phyloP scores from a whole-genome alignment of 1,284 basidiomycete genomes.

The Rhodotorula sp. region DNA sequence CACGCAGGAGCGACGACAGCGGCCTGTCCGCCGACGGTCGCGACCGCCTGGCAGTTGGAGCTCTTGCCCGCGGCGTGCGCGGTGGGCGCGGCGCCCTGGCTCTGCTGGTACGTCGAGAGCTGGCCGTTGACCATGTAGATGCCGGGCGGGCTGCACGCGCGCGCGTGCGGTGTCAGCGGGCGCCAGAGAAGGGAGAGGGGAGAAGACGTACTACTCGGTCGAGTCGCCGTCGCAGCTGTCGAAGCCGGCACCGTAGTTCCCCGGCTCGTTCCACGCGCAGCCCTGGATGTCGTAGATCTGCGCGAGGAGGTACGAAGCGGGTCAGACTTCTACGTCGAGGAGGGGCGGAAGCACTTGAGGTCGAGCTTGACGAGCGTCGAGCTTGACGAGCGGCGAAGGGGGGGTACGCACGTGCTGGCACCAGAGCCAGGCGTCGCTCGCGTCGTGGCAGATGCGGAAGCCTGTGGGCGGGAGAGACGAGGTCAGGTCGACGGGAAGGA shows the following conservation, averaged over 20 bases:
- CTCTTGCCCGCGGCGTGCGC: conserved; percentile 54
- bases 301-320: conserved; percentile 6
- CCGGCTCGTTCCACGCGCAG: conserved; percentile 45
- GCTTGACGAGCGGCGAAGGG: no score
- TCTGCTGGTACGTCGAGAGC: conserved; percentile 26
- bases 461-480: background rate
- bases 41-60: conserved; percentile 73
- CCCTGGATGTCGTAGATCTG: conserved; percentile 37
- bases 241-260: conserved; percentile 39
- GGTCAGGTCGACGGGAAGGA: no score
- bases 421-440: conserved; percentile 31
- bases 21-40: conserved; percentile 25
- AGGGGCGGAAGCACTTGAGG: background rate
- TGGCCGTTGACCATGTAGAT: conserved; percentile 27
- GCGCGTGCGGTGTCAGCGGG: background rate
- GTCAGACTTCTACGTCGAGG: no score
- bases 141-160: conserved; percentile 18
- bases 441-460: conserved; percentile 6
- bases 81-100: conserved; percentile 17
- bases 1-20: conserved; percentile 9
- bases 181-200: no score
- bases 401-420: conserved; percentile 25
- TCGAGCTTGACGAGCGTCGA: no score
- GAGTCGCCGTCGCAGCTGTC: conserved; percentile 32
- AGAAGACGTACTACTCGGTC: conserved; percentile 1